Evolutionary conservation across 768 basidiomycete species (phyloP).

Genomic region (Asterophora lycoperdoides): DNA sequence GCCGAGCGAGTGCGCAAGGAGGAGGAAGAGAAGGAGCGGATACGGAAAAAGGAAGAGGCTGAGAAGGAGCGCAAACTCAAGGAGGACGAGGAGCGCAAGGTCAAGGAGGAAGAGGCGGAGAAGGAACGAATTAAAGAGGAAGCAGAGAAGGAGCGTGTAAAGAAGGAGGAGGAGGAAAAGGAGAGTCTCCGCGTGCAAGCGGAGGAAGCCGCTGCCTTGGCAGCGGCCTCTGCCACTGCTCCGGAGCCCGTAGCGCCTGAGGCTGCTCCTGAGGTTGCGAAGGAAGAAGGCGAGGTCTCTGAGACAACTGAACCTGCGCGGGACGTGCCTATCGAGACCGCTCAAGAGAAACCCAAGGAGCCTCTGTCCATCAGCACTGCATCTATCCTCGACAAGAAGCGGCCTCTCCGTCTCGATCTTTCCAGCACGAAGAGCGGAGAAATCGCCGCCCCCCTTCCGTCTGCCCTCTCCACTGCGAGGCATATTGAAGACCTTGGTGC

Average conservation of each 20-base stretch:
- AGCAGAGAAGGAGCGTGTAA: constrained; percentile 44
- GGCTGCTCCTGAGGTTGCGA: constrained; percentile 17
- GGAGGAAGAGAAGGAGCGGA: constrained; percentile 26
- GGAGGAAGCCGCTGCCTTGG: constrained; percentile 44
- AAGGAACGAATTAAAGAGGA: constrained; percentile 45
- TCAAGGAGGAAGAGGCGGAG: constrained; percentile 30
- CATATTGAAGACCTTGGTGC: constrained; percentile 78
- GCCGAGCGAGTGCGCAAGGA: constrained; percentile 38
- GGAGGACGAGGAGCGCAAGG: constrained; percentile 37
- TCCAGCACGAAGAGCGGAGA: constrained; percentile 42
- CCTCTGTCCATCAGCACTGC: constrained; percentile 61
- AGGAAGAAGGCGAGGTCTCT: constrained; percentile 28
- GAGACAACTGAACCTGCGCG: constrained; percentile 34
- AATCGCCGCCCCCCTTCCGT: constrained; percentile 47
- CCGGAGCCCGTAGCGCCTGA: constrained; percentile 31
- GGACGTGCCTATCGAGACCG: constrained; percentile 31
- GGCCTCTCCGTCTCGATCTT: constrained; percentile 75
- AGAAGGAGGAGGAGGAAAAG: constrained; percentile 32
- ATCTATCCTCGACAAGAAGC: constrained; percentile 39
- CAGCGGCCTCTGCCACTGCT: constrained; percentile 31
- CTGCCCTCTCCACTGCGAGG: constrained; percentile 75
- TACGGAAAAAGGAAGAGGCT: constrained; percentile 29
- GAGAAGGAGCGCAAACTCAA: constrained; percentile 42
- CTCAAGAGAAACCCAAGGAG: constrained; percentile 48
- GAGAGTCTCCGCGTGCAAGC: constrained; percentile 23